Conservation (phyloP, 768 basidiomycete species). For the Collybiopsis confluens region DNA sequence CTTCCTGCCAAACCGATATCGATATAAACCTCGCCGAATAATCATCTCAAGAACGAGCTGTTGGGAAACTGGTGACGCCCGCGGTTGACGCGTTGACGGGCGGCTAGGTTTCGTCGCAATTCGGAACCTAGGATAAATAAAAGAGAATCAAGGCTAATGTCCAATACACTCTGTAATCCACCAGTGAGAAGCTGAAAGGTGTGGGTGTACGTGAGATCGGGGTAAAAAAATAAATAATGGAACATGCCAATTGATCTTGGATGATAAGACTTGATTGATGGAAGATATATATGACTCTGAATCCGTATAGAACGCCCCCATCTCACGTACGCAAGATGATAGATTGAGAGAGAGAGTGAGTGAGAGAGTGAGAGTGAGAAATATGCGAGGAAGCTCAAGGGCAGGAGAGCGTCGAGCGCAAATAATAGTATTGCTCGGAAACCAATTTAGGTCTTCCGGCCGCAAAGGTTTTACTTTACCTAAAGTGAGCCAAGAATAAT, state of each 20-base stretch:
- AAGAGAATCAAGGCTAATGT: background rate
- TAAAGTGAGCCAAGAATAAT: conserved; percentile 34
- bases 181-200: conserved; percentile 2
- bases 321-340: conserved; percentile 6
- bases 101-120: conserved; percentile 1
- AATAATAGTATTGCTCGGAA: background rate
- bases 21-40: background rate
- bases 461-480: no score
- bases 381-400: background rate
- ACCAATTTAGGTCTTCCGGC: conserved; percentile 8
- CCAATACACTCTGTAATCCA: background rate
- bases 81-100: no score
- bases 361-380: background rate
- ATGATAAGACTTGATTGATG: conserved; percentile 55
- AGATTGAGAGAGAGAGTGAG: background rate
- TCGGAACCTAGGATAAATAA: background rate
- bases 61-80: background rate
- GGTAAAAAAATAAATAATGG: conserved; percentile 12
- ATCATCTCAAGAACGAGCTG: background rate
- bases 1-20: background rate
- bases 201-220: conserved; percentile 8
- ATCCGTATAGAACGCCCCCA: conserved; percentile 2
- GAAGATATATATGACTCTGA: conserved; percentile 21
- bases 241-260: conserved; percentile 22
- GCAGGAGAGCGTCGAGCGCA: background rate